These are phyloP conservation scores for Malassezia sympodialis DNA, from an alignment of 1,284 basidiomycete species.

Conservation along the genomic window DNA sequence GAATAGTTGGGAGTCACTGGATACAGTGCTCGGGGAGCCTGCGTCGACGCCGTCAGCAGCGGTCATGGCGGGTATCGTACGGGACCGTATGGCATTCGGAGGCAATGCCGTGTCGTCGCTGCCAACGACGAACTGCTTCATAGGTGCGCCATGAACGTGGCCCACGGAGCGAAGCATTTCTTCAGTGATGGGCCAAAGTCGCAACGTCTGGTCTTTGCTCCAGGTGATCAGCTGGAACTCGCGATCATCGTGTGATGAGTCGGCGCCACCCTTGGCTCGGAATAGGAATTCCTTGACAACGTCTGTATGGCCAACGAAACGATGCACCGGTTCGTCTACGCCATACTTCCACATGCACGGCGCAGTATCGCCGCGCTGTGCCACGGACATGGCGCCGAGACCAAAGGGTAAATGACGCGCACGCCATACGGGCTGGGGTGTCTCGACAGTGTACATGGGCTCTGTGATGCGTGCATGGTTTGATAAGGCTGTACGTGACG, in stretches of 20 bases:
- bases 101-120: background rate
- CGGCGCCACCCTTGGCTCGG: conserved; percentile 58
- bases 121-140: background rate
- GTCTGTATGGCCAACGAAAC: conserved; percentile 79
- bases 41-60: background rate
- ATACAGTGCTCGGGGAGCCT: background rate
- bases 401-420: conserved; percentile 88
- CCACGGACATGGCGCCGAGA: conserved; percentile 72
- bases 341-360: conserved; percentile 70
- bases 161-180: conserved; percentile 3
- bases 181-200: conserved; percentile 64
- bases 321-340: conserved; percentile 56
- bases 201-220: conserved; percentile 84
- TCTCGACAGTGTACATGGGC: conserved; percentile 55
- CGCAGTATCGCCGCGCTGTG: conserved; percentile 74
- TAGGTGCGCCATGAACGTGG: conserved; percentile 6
- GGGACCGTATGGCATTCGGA: background rate
- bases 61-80: background rate
- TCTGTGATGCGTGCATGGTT: conserved; percentile 36
- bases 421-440: conserved; percentile 83
- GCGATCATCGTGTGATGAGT: conserved; percentile 39
- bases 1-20: background rate
- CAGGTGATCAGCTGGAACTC: conserved; percentile 66
- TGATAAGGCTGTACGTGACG: conserved; percentile 30
- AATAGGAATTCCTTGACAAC: conserved; percentile 98